Evolutionary conservation across 139 green algal species (phyloP).

Genomic region (Yamagishiella unicocca): DNA sequence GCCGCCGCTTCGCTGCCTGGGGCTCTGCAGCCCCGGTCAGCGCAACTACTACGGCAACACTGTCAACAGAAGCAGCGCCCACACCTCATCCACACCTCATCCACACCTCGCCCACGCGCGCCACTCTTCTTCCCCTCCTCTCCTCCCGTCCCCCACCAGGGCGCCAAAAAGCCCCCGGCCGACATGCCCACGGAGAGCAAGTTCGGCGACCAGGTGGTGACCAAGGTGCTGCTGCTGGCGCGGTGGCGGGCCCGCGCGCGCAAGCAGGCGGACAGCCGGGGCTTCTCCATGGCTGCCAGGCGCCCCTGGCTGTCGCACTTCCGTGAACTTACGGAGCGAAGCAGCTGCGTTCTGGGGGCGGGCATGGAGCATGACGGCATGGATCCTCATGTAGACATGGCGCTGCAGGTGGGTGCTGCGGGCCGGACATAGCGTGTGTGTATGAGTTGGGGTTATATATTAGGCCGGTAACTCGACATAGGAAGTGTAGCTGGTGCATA

Average conservation of each 20-base stretch:
- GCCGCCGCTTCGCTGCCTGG: too few relatives aligned
- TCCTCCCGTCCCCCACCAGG: neutral
- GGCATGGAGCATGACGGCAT: constrained; percentile 21
- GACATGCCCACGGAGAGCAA: neutral
- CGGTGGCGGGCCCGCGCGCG: constrained; percentile 1
- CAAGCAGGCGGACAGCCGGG: neutral
- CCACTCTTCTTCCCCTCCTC: too few relatives aligned
- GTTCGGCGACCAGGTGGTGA: constrained; percentile 5
- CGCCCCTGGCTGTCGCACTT: neutral
- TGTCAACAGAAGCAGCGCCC: too few relatives aligned
- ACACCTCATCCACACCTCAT: neutral
- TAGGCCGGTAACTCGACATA: neutral
- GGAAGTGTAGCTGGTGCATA: neutral
- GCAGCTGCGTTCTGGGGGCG: neutral
- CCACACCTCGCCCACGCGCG: too few relatives aligned
- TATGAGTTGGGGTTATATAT: neutral
- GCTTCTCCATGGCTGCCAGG: neutral
- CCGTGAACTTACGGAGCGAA: neutral
- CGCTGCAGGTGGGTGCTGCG: constrained; percentile 7
- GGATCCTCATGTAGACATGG: neutral
- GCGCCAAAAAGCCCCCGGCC: neutral
- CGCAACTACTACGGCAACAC: too few relatives aligned
- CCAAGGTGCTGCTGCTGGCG: constrained; percentile 19
- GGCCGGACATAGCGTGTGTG: neutral
- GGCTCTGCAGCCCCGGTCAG: too few relatives aligned